Conservation (phyloP, 2,329 filamentous ascomycete genomes). For the Chalaropsis thielavioides region DNA sequence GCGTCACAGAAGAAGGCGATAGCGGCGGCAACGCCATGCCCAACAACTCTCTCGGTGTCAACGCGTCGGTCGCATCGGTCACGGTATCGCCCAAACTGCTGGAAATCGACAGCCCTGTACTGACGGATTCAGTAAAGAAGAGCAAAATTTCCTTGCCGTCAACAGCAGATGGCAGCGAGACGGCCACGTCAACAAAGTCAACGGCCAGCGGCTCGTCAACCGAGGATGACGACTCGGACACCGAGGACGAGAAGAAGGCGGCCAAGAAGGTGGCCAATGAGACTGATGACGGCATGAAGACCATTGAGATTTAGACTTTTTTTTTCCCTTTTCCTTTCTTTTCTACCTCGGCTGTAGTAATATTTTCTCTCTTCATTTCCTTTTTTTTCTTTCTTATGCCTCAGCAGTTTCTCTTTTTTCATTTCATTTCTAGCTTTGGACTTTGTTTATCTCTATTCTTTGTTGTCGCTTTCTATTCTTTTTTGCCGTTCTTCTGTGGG, state of each 20-base stretch:
- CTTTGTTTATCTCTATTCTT: not conserved
- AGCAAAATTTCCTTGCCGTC: constrained; percentile 25
- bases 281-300: constrained; percentile 40
- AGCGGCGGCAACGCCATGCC: not conserved
- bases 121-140: constrained; percentile 29
- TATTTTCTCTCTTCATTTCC: not conserved
- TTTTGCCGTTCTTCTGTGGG: not conserved
- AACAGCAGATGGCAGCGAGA: constrained; percentile 23
- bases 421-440: not conserved
- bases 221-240: constrained; percentile 28
- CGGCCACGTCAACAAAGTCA: constrained; percentile 24
- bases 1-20: constrained; percentile 53
- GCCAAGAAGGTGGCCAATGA: constrained; percentile 30
- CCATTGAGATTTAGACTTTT: constrained; percentile 41
- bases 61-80: constrained; percentile 26
- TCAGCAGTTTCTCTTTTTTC: not conserved
- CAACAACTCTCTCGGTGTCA: constrained; percentile 25
- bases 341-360: constrained; percentile 5
- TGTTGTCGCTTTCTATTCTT: not conserved
- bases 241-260: constrained; percentile 24
- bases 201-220: constrained; percentile 14
- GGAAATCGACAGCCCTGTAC: constrained; percentile 37
- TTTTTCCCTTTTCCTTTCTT: constrained; percentile 9
- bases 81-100: constrained; percentile 38
- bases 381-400: not conserved